phyloP scores from a whole-genome alignment of 192 early-diverging fungal species.

The Backusella luteola region DNA sequence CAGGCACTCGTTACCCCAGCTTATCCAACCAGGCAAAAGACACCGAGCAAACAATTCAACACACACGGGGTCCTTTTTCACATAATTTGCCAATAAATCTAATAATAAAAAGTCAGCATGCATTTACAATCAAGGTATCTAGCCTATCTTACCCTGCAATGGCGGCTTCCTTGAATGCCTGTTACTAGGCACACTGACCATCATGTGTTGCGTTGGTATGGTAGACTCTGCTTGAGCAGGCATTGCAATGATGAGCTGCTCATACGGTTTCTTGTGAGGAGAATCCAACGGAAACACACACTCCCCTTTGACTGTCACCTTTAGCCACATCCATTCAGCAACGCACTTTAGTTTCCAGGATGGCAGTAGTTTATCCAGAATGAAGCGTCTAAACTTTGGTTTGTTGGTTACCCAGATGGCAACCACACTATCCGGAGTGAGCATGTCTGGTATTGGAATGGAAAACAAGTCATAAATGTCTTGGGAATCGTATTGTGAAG shows the following conservation, averaged over 20 bases:
- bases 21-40: slow-evolving; percentile 50
- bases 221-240: not conserved
- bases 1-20: slow-evolving; percentile 73
- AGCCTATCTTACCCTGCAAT: slow-evolving; percentile 28
- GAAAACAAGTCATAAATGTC: slow-evolving; percentile 68
- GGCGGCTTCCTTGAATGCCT: slow-evolving; percentile 67
- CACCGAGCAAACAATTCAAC: slow-evolving; percentile 71
- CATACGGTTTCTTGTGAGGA: slow-evolving; percentile 64
- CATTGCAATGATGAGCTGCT: slow-evolving; percentile 54
- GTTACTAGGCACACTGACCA: slow-evolving; percentile 55
- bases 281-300: slow-evolving; percentile 42
- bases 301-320: slow-evolving; percentile 48
- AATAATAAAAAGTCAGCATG: not conserved
- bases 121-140: too few relatives aligned
- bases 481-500: slow-evolving; percentile 50
- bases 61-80: slow-evolving; percentile 29
- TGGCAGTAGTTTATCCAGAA: slow-evolving; percentile 63
- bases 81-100: slow-evolving; percentile 34
- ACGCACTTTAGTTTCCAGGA: slow-evolving; percentile 57
- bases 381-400: slow-evolving; percentile 55
- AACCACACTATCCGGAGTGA: slow-evolving; percentile 33
- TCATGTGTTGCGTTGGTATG: slow-evolving; percentile 12
- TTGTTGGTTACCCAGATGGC: slow-evolving; percentile 77
- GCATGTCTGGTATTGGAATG: slow-evolving; percentile 53
- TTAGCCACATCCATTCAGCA: slow-evolving; percentile 67